Evolutionary conservation across 2,329 filamentous ascomycete species (phyloP), one percentile per base, ranked within the genome.

Genomic region (Coniella lustricola): DNA sequence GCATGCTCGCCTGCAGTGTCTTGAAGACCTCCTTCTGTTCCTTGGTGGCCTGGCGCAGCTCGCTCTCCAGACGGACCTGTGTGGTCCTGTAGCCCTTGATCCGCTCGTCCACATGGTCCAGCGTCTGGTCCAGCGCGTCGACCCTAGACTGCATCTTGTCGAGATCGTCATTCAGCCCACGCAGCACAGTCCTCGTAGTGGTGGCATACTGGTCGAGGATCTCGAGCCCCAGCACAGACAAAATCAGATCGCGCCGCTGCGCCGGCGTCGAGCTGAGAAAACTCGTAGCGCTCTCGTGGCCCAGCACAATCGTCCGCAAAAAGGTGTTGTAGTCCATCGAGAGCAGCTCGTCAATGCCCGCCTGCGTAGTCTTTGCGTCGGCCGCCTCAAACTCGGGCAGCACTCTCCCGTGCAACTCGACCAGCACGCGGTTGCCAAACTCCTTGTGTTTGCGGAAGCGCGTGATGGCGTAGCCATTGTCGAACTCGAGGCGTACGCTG

Each of bases 321-420:
- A 59, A 65, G 3, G 60, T 61, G 3, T 59, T 58, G 42, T 59
- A 66, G 50, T 64, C 57, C 16, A 59, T 56, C 5, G 63, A 62
- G 13, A 66, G 48, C 38, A 66, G 53, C 36, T 57, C 58, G 17
- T 65, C 54, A 21, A 66, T 54, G 12, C 57, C 58, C 7, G 52
- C 53, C 46, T 65, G 62, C 4, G 58, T 61, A 18, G 48, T 43
- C 29, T 49, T 57, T 4, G 41, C 31, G 22, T 58, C 52, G 10
- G 54, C 54, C 34, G 55, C 55, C 41, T 64, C 61, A 17, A 63
- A 57, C 29, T 62, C 56, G 2, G 55, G 44, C 40, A 62, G 61
- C 4, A 51, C 47, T 14, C 51, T n/a, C 7, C 63, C 63, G 36
- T 59, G 39, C 33, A 59, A 50, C 7, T 57, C 55, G 10, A 66